Evolutionary conservation across 2,329 filamentous ascomycete species (phyloP).

Genomic region (Metarhizium robertsii): DNA sequence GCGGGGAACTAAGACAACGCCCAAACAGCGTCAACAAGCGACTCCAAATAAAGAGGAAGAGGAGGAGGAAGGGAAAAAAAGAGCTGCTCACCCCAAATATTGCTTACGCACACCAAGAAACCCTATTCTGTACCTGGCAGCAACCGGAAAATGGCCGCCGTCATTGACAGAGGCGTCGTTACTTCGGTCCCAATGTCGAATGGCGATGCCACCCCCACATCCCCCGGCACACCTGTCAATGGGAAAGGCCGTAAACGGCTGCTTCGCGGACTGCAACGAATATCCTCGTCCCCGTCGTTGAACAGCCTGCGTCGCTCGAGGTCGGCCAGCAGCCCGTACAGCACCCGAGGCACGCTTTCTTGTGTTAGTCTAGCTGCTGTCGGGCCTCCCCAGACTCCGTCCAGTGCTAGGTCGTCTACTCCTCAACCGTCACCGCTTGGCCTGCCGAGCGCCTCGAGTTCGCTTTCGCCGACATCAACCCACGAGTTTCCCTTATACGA

Average conservation of each 20-base stretch:
- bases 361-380: constrained; percentile 42
- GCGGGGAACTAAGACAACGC: neutral
- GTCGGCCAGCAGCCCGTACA: constrained; percentile 61
- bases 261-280: constrained; percentile 66
- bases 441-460: constrained; percentile 24
- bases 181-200: constrained; percentile 17
- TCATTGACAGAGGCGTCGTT: constrained; percentile 8
- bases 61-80: neutral
- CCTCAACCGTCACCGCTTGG: constrained; percentile 32
- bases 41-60: neutral
- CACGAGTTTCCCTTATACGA: constrained; percentile 31
- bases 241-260: constrained; percentile 61
- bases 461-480: constrained; percentile 28
- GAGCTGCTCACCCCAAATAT: too few relatives aligned
- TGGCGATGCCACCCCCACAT: constrained; percentile 10
- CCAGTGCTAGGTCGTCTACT: constrained; percentile 19
- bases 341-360: constrained; percentile 40
- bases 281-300: constrained; percentile 71
- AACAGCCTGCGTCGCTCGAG: constrained; percentile 52
- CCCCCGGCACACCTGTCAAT: constrained; percentile 32
- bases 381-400: constrained; percentile 18
- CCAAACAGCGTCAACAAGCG: neutral
- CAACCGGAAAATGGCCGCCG: neutral
- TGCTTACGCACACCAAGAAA: neutral
- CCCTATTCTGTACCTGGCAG: neutral